Percentiles rank a stretch among this genome's conserved stretches.
These are phyloP conservation scores for Collybiopsis luxurians DNA, from an alignment of 768 basidiomycete species.

Conservation along the genomic window DNA sequence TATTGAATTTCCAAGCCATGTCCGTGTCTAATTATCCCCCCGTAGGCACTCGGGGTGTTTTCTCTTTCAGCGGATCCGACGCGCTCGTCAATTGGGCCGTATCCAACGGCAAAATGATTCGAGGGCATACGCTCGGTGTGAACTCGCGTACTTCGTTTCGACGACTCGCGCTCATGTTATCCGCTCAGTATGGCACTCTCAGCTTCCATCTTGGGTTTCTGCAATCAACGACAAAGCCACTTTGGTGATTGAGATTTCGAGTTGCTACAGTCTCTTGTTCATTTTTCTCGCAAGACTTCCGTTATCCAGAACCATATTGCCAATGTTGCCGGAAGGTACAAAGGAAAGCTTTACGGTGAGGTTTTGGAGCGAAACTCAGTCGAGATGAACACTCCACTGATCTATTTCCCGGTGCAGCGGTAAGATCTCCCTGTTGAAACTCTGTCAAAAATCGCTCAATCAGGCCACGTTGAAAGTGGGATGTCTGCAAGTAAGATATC, in stretches of 20 bases:
- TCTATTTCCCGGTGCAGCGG: neutral
- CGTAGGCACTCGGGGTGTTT: conserved; percentile 24
- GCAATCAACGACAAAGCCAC: conserved; percentile 34
- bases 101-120: conserved; percentile 37
- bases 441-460: neutral
- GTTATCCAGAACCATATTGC: conserved; percentile 47
- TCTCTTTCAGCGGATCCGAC: conserved; percentile 33
- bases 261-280: neutral
- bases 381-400: too few relatives aligned
- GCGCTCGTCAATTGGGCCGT: conserved; percentile 39
- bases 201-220: conserved; percentile 42
- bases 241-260: conserved; percentile 24
- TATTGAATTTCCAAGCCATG: neutral
- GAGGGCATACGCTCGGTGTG: conserved; percentile 38
- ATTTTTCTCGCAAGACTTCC: conserved; percentile 24
- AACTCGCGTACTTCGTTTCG: neutral
- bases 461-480: too few relatives aligned
- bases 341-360: conserved; percentile 41
- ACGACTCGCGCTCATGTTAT: neutral
- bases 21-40: neutral
- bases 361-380: neutral
- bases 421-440: neutral
- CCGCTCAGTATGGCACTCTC: conserved; percentile 27
- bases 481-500: conserved; percentile 39
- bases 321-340: conserved; percentile 42